Evolutionary conservation across 192 early-diverging fungal species (phyloP).

Genomic region (Coemansia sp.): DNA sequence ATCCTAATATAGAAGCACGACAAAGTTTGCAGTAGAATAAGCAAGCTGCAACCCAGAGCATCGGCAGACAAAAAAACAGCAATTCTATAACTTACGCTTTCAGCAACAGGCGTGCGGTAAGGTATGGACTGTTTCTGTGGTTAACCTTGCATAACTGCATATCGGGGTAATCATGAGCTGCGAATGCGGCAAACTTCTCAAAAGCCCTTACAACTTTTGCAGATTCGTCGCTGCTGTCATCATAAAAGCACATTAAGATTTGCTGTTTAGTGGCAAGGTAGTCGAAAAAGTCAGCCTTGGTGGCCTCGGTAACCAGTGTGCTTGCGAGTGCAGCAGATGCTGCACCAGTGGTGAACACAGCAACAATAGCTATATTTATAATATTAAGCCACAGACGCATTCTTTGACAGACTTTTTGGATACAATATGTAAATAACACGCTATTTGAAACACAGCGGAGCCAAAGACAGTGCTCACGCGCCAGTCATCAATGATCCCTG

Average conservation of each 20-base stretch:
- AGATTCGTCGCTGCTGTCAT: slow-evolving; percentile 20
- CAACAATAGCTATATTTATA: neutral
- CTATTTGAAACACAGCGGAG: neutral
- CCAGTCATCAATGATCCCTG: neutral
- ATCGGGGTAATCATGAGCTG: slow-evolving; percentile 18
- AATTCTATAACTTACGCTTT: slow-evolving; percentile 22
- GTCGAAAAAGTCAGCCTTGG: slow-evolving; percentile 25
- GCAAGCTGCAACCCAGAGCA: neutral
- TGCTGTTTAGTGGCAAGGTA: slow-evolving; percentile 16
- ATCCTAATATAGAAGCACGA: slow-evolving; percentile 16
- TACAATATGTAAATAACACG: neutral
- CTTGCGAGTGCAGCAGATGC: neutral
- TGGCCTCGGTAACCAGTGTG: slow-evolving; percentile 10
- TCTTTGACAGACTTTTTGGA: neutral
- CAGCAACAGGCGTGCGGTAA: slow-evolving; percentile 44
- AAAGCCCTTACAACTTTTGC: slow-evolving; percentile 13
- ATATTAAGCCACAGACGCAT: neutral
- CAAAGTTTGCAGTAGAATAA: neutral
- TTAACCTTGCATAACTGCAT: slow-evolving; percentile 36
- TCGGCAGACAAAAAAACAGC: neutral
- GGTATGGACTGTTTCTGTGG: slow-evolving; percentile 32
- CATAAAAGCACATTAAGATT: slow-evolving; percentile 36
- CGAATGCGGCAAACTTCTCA: slow-evolving; percentile 18
- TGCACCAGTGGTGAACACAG: neutral
- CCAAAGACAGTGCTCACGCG: neutral